These are phyloP conservation scores for Ceraceosorus guamensis DNA, from an alignment of 1,284 basidiomycete genomes.

Conservation along the genomic window DNA sequence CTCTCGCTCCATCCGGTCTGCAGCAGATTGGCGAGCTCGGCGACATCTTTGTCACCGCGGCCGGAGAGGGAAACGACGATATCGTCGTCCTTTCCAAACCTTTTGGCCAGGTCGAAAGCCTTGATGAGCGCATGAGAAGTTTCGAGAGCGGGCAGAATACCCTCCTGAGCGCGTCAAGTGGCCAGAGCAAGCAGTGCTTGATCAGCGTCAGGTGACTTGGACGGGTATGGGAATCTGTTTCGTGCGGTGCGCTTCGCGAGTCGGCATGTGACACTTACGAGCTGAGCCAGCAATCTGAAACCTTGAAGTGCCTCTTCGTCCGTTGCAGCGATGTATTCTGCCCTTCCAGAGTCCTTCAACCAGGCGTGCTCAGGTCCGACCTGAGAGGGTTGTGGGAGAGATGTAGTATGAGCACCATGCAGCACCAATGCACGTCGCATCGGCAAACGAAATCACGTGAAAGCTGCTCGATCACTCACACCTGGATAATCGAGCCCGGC, in stretches of 20 bases:
- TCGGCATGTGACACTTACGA: constrained; percentile 25
- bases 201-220: no score
- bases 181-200: no score
- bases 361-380: constrained; percentile 88
- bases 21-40: constrained; percentile 62
- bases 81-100: constrained; percentile 72
- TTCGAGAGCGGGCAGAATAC: constrained; percentile 95
- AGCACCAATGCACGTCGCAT: no score
- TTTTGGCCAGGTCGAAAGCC: constrained; percentile 75
- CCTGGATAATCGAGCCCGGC: constrained; percentile 68
- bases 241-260: no score
- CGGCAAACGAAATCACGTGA: no score
- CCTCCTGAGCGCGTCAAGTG: constrained; percentile 55
- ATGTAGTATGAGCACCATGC: no score
- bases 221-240: no score
- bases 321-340: constrained; percentile 85
- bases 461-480: constrained; percentile 51
- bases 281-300: constrained; percentile 81
- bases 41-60: constrained; percentile 88
- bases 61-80: constrained; percentile 67
- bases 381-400: no score
- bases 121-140: constrained; percentile 94
- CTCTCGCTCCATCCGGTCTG: constrained; percentile 40
- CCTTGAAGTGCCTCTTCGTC: constrained; percentile 88
- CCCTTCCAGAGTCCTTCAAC: constrained; percentile 87